Evolutionary conservation across 441 rosid species (phyloP), one percentile per base, ranked within the genome.

Genomic region (Adansonia grandidieri): DNA sequence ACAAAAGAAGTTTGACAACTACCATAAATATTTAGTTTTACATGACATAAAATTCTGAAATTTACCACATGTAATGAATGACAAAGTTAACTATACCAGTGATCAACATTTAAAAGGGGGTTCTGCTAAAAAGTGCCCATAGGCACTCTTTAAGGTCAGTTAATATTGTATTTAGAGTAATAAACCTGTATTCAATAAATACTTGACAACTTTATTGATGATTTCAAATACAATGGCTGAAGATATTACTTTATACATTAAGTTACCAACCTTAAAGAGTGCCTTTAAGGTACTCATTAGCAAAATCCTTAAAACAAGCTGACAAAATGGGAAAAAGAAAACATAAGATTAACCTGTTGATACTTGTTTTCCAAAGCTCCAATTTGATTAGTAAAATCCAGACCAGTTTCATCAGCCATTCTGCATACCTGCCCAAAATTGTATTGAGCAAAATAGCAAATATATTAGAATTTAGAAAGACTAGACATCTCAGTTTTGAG

Each of bases 331-430:
- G 58, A 6, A 70, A 47, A 48, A 48, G 74, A 14, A 48, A 32
- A 48, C 42, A 50, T 24, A 3, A 50, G 60, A 70, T 51, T 8
- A 80, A 93, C 98, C 98, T 90, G 91, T 80, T 90, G 91, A 82
- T 94, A 91, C 81, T 91, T 94, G 82, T 80, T 88, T 87, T 96
- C 96, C 79, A 92, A 82, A 44, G 86, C 86, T 17, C 78, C 76
- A 83, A 96, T 96, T 88, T 93, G 98, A 78, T 91, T 91, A 77
- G 85, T 88, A 80, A 96, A 93, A 83, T 96, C 98, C 87, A 96
- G 82, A 9, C 97, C 97, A n/a, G 97, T 93, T 78, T 93, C 97
- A 60, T 86, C 81, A 9, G 98, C 98, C 99, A 92, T 92, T 89
- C 92, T 92, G 87, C 90, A 84, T 83, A 96, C 95, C 99, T 96